Percentiles rank a stretch among this genome's conserved stretches.
Conservation (phyloP, 805 yeast genomes). For the Debaryomyces hansenii region DNA sequence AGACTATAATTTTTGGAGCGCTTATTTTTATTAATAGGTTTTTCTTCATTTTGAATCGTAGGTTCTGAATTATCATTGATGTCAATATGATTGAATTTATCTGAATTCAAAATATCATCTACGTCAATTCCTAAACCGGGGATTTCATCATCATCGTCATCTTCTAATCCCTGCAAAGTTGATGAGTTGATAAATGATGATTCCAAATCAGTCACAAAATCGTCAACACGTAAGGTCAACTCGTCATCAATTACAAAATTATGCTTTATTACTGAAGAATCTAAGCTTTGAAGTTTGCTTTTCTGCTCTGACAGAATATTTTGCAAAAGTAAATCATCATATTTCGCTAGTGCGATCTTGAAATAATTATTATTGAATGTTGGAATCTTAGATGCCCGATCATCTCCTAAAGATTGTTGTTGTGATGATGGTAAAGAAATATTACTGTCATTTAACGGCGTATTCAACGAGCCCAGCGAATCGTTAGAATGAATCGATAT, state of each 20-base stretch:
- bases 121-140: conserved; percentile 44
- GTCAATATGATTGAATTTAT: conserved; percentile 33
- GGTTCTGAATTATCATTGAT: background rate
- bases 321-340: conserved; percentile 26
- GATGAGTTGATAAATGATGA: conserved; percentile 12
- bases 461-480: conserved; percentile 15
- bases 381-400: conserved; percentile 28
- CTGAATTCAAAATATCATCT: conserved; percentile 41
- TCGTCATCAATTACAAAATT: conserved; percentile 29
- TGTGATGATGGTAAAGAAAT: background rate
- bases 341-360: conserved; percentile 31
- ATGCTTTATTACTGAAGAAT: conserved; percentile 18
- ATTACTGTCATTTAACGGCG: background rate
- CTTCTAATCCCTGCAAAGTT: conserved; percentile 18
- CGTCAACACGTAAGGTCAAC: conserved; percentile 35
- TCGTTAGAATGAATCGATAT: conserved; percentile 26
- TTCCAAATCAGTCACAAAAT: conserved; percentile 31
- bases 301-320: background rate
- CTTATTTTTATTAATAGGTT: conserved; percentile 1
- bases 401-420: conserved; percentile 8
- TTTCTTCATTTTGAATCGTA: background rate
- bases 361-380: conserved; percentile 35
- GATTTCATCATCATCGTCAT: conserved; percentile 36
- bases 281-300: conserved; percentile 10
- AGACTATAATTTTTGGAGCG: conserved; percentile 6